phyloP scores from a whole-genome alignment of 2,329 filamentous ascomycete genomes.

The Ploettnerulaceae sp. region DNA sequence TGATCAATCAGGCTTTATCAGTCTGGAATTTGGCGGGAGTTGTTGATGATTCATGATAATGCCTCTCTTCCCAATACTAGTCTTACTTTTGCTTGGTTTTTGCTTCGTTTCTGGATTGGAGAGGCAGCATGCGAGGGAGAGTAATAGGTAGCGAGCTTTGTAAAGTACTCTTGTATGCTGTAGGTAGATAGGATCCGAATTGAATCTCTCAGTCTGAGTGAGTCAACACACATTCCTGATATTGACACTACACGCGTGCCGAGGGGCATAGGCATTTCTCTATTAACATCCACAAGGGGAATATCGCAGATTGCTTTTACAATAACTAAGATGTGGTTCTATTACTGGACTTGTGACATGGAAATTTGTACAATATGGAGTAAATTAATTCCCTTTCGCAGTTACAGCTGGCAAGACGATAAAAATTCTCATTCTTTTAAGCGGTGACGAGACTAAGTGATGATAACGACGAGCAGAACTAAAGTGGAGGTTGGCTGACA shows the following conservation, averaged over 20 bases:
- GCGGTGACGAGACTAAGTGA: too few relatives aligned
- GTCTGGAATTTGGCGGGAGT: conserved; percentile 11
- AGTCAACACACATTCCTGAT: too few relatives aligned
- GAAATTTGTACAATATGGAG: too few relatives aligned
- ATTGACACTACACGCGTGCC: too few relatives aligned
- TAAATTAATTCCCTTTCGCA: too few relatives aligned
- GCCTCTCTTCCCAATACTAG: conserved; percentile 12
- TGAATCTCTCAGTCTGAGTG: neutral
- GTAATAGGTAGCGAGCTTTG: neutral
- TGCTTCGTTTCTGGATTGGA: neutral
- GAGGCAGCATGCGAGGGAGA: neutral
- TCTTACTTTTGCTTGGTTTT: conserved; percentile 2
- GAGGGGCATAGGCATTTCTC: too few relatives aligned
- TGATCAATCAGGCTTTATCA: conserved; percentile 22
- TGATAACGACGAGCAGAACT: neutral
- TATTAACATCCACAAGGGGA: too few relatives aligned
- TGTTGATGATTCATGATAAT: conserved; percentile 24
- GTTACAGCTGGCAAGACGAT: too few relatives aligned
- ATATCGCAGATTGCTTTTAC: too few relatives aligned
- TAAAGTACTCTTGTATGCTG: conserved; percentile 2
- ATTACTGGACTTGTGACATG: too few relatives aligned
- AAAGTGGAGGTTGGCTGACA: neutral
- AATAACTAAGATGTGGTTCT: too few relatives aligned
- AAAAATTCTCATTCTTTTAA: too few relatives aligned
- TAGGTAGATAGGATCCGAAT: neutral